Conservation (phyloP, 768 basidiomycete species). For the Leccinum fibrillosum region DNA sequence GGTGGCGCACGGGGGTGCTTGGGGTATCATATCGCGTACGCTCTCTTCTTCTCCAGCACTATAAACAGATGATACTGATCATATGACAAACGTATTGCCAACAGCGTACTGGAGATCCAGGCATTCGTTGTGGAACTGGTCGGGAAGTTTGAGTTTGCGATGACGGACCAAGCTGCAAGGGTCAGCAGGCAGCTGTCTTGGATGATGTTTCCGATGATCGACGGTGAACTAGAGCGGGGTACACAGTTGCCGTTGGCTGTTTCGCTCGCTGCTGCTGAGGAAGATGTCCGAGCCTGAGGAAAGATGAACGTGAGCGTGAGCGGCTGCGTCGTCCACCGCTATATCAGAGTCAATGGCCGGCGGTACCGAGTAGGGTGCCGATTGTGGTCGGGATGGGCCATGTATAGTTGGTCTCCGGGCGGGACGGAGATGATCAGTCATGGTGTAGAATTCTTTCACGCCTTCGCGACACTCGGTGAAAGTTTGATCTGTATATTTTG, state of each 20-base stretch:
- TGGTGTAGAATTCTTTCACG: too few relatives aligned
- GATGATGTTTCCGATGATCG: slow-evolving; percentile 32
- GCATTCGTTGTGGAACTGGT: slow-evolving; percentile 39
- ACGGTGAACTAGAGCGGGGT: slow-evolving; percentile 29
- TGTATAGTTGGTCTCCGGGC: too few relatives aligned
- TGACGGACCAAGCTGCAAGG: slow-evolving; percentile 12
- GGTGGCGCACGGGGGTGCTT: slow-evolving; percentile 25
- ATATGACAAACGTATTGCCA: neutral
- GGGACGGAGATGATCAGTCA: too few relatives aligned
- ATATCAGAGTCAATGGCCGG: too few relatives aligned
- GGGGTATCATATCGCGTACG: slow-evolving; percentile 8
- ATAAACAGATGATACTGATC: too few relatives aligned
- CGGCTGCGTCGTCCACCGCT: too few relatives aligned
- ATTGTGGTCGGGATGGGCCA: too few relatives aligned
- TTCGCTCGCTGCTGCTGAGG: neutral
- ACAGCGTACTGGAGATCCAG: neutral
- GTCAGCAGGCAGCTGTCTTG: slow-evolving; percentile 24
- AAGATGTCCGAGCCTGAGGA: neutral
- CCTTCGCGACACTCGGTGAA: too few relatives aligned
- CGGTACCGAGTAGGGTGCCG: too few relatives aligned
- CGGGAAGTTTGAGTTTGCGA: slow-evolving; percentile 48
- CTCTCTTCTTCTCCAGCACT: neutral
- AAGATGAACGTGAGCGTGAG: too few relatives aligned
- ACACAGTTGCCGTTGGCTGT: slow-evolving; percentile 25
- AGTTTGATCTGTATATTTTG: too few relatives aligned